These are phyloP conservation scores for Carallia pectinifolia DNA, from an alignment of 345 rosid genomes.

Conservation along the genomic window DNA sequence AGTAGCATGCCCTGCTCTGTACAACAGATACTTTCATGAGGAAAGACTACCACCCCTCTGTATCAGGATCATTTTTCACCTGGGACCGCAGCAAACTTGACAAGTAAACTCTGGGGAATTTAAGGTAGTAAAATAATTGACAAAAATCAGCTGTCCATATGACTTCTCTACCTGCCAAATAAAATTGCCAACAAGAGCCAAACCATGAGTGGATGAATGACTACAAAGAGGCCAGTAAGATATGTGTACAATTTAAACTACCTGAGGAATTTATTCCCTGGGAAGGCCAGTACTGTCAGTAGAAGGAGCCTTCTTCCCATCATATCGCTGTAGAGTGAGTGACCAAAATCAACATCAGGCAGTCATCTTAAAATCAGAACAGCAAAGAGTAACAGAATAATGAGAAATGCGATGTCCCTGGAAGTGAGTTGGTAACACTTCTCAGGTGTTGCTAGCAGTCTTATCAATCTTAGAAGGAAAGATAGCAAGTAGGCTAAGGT, in stretches of 20 bases:
- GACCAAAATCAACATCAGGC: background rate
- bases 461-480: too few species aligned
- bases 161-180: conserved; percentile 12
- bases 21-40: conserved; percentile 4
- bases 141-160: conserved; percentile 1
- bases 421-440: too few species aligned
- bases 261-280: conserved; percentile 38
- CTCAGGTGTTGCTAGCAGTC: too few species aligned
- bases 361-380: background rate
- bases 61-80: conserved; percentile 17
- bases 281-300: conserved; percentile 39
- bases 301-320: conserved; percentile 57
- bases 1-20: conserved; percentile 11
- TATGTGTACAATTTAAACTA: conserved; percentile 12
- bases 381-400: too few species aligned
- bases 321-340: conserved; percentile 44
- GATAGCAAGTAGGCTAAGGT: too few species aligned
- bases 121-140: conserved; percentile 2
- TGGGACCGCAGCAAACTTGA: conserved; percentile 17
- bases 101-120: conserved; percentile 15
- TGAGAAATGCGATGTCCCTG: too few species aligned
- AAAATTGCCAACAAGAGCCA: conserved; percentile 7
- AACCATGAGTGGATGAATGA: background rate
- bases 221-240: background rate
- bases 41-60: conserved; percentile 9